Evolutionary conservation across 1,284 basidiomycete species (phyloP), one percentile per base, ranked within the genome.

Genomic region (Microbotryum saponariae): DNA sequence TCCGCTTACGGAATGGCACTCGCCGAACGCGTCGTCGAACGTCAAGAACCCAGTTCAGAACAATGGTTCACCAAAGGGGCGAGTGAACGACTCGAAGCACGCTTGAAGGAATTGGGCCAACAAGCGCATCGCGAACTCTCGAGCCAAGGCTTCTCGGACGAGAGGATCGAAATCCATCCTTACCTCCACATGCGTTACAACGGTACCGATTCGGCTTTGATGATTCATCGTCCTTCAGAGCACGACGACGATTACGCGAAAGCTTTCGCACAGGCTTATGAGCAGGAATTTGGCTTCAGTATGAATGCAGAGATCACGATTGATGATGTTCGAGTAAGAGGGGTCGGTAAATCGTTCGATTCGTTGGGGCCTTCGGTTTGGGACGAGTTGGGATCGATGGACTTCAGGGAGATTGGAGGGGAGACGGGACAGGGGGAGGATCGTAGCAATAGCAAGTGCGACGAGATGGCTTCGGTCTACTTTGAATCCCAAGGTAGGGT

Each of bases 1-100:
- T 91, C 88, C 1, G 91, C 91, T 0, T 96, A 92, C 71, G 92
- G 92, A 2, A 81, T 93, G 37, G 87, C 89, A 8, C 79, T 94
- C 2, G 90, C 91, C 2, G 90, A 96, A 74, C 82, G 68, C 33
- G 66, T 70, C 18, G 65, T 64, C 50, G 68, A 70, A 44, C 50
- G 54, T 5, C 63, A 63, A 54, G 69, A 70, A 56, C 67, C 69
- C 21, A 58, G 58, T 45, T 67, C 65, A 18, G 64, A 62, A 25
- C 62, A 53, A 2, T 67, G 60, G 55, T 65, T 55, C 56, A 64
- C 57, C 47, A 54, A 47, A 27, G 60, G 29, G 33, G 51, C 54
- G 23, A 53, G 56, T 18, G 6, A 56, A 9, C 9, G 21, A 0
- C 33, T 66, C n/a, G 10, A 52, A 4, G 51, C 48, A 7, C 57